Conservation (phyloP, 2,329 filamentous ascomycete genomes). For the Cytospora schulzeri region DNA sequence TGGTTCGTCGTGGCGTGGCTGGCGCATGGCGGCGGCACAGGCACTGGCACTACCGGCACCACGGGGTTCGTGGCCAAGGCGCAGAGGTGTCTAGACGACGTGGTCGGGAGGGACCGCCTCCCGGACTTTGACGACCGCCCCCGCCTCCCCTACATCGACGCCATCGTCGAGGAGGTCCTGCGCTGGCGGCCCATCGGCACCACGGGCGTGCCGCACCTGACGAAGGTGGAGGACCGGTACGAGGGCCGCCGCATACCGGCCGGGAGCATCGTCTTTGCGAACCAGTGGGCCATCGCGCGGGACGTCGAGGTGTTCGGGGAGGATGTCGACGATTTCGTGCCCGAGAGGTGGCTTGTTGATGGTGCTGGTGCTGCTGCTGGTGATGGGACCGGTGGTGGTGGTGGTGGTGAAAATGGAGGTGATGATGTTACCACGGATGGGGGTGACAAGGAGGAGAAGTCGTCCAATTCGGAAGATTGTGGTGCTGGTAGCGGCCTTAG, state of each 20-base stretch:
- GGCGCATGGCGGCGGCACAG: neutral
- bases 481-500: neutral
- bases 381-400: no score
- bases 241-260: conserved; percentile 29
- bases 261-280: conserved; percentile 25
- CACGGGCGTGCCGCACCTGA: conserved; percentile 39
- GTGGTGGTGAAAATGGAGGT: no score
- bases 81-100: conserved; percentile 37
- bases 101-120: conserved; percentile 35
- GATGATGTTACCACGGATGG: neutral
- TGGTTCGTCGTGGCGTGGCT: conserved; percentile 21
- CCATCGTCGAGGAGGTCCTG: conserved; percentile 32
- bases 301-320: conserved; percentile 21
- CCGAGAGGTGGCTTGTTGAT: conserved; percentile 24
- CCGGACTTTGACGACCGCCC: conserved; percentile 32
- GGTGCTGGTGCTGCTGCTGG: no score
- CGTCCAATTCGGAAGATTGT: neutral
- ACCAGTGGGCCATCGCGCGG: conserved; percentile 25
- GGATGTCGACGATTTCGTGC: conserved; percentile 22
- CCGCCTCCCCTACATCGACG: conserved; percentile 34
- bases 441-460: neutral
- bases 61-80: conserved; percentile 25
- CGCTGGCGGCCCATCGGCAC: conserved; percentile 36
- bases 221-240: conserved; percentile 31
- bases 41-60: neutral